Conservation (phyloP, 805 yeast species). For the Kockiozyma suomiensis region DNA sequence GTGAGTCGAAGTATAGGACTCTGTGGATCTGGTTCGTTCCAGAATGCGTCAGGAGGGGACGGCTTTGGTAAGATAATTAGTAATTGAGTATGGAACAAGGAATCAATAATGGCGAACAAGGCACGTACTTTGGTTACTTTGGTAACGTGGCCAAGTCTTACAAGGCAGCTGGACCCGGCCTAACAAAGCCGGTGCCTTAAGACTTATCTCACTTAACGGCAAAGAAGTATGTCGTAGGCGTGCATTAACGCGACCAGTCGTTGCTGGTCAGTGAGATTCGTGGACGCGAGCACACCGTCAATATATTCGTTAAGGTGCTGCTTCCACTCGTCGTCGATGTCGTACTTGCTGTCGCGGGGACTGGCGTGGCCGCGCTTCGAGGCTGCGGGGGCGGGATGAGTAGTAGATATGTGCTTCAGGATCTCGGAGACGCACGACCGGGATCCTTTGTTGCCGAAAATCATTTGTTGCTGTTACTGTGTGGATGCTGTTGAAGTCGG, state of each 20-base stretch:
- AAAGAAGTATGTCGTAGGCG: neutral
- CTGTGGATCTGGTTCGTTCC: neutral
- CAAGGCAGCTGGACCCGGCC: neutral
- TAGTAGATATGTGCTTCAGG: neutral
- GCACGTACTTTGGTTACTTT: neutral
- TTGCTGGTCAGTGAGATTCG: neutral
- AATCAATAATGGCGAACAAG: neutral
- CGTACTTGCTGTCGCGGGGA: neutral
- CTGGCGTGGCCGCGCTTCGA: neutral
- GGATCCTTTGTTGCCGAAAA: neutral
- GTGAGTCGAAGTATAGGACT: slow-evolving; percentile 1
- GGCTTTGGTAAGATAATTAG: neutral
- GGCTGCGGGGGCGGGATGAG: slow-evolving; percentile 1
- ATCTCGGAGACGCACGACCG: neutral
- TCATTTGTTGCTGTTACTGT: neutral
- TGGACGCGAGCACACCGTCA: neutral
- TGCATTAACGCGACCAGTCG: neutral
- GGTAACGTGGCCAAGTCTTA: neutral
- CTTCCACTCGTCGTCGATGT: neutral
- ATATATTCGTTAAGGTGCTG: neutral
- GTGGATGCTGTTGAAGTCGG: too few relatives aligned
- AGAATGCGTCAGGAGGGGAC: neutral
- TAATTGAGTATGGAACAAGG: too few relatives aligned
- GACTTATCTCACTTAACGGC: neutral
- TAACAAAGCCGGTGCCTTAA: neutral